Percentiles rank a stretch among this genome's conserved stretches.
Evolutionary conservation across 2,329 filamentous ascomycete genomes (phyloP).

Genomic region (Ophiobolus disseminans): DNA sequence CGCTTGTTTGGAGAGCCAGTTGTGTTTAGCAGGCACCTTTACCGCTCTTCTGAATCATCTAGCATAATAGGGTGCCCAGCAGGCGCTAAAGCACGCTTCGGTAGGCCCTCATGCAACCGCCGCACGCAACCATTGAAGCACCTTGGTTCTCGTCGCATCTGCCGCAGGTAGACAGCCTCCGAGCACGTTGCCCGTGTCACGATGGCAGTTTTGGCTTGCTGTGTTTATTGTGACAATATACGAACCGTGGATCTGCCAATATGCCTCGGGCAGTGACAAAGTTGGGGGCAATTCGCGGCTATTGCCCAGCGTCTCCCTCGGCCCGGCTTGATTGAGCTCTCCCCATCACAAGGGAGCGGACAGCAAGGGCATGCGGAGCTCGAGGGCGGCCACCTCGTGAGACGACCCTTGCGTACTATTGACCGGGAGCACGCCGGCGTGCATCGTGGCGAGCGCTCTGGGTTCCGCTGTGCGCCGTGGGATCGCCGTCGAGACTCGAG

Average conservation of each 20-base stretch:
- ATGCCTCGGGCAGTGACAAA: conserved; percentile 15
- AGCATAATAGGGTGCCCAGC: conserved; percentile 28
- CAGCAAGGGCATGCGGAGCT: conserved; percentile 20
- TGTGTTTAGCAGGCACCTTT: conserved; percentile 37
- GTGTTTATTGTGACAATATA: conserved; percentile 26
- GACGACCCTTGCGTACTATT: conserved; percentile 20
- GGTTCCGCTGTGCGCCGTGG: conserved; percentile 23
- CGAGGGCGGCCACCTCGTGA: conserved; percentile 27
- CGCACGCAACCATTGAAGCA: conserved; percentile 36
- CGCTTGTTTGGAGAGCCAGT: conserved; percentile 28
- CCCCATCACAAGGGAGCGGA: conserved; percentile 19
- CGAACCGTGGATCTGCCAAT: conserved; percentile 15
- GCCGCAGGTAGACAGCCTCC: conserved; percentile 15
- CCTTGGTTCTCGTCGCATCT: conserved; percentile 22
- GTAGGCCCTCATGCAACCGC: conserved; percentile 36
- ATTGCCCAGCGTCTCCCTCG: conserved; percentile 30
- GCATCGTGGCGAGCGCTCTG: conserved; percentile 26
- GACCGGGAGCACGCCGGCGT: conserved; percentile 14
- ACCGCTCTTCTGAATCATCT: conserved; percentile 51
- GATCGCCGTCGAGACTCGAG: conserved; percentile 32
- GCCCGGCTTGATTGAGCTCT: conserved; percentile 35
- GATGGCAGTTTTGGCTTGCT: conserved; percentile 22
- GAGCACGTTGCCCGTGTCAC: conserved; percentile 27
- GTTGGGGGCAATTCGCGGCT: conserved; percentile 21
- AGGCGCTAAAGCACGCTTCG: conserved; percentile 48